Evolutionary conservation across 179 eudicot species (phyloP).

Genomic region (Silene coronaria): DNA sequence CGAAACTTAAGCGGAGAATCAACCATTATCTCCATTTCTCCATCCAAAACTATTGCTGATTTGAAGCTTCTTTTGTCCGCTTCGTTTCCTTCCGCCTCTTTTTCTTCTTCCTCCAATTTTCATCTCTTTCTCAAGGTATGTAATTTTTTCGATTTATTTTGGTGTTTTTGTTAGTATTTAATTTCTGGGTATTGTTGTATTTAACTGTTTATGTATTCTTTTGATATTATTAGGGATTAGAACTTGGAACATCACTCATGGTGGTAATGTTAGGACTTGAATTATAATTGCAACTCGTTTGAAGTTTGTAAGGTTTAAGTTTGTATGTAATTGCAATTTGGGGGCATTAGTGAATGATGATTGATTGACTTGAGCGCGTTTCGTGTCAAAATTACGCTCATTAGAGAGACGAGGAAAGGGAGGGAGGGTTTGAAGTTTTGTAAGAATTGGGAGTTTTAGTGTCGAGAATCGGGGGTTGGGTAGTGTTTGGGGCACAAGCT

Average conservation of each 20-base stretch:
- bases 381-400: background rate
- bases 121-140: background rate
- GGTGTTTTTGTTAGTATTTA: background rate
- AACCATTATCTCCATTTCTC: constrained; percentile 20
- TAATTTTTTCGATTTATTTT: background rate
- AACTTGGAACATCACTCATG: no score
- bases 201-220: background rate
- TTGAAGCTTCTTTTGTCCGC: constrained; percentile 23
- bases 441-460: background rate
- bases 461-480: background rate
- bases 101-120: constrained; percentile 14
- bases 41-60: constrained; percentile 16
- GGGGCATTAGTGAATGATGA: background rate
- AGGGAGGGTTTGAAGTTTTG: background rate
- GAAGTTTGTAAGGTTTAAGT: no score
- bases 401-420: background rate
- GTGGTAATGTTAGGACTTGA: no score
- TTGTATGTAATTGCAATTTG: background rate
- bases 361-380: background rate
- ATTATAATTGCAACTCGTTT: no score
- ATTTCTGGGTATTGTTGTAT: background rate
- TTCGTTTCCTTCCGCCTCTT: constrained; percentile 23
- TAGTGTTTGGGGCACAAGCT: background rate
- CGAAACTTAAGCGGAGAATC: constrained; percentile 28
- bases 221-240: background rate